Evolutionary conservation across 495 filamentous ascomycete genomes (phyloP), one percentile per base, ranked within the genome.

Genomic region (Pseudevernia furfuracea): DNA sequence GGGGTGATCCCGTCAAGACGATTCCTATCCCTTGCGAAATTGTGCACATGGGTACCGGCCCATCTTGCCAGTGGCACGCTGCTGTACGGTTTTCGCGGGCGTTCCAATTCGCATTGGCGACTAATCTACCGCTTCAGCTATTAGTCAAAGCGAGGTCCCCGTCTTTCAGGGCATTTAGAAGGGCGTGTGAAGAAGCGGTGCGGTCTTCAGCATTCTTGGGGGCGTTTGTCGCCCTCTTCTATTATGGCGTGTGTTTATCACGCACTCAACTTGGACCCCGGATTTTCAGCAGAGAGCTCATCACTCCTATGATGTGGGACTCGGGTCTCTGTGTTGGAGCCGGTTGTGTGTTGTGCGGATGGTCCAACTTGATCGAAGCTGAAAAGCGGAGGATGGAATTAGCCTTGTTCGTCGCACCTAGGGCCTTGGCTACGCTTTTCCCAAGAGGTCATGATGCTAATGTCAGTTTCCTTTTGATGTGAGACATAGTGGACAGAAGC

Each of bases 11-110:
- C 3, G 79, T 80, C 37, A 80, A 81, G 57, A 84, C 87, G 0
- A 74, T 86, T 36, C 92, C 91, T 0, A 89, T 94, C 64, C 91
- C 90, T 8, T 97, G 92, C 76, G 85, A 91, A 74, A 77, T 97
- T 69, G 89, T 96, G 30, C 92, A 97, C 71, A 90, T 90, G 85
- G 89, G 89, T 60, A 80, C 80, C 63, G 88, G 89, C 30, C 80
- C 85, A 4, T 89, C 75, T 64, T 97, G 92, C 74, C 91, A 96
- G 71, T 80, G 78, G 67, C 89, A 96, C 72, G 90, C 90, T 12
- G 55, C 88, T 10, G 80, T 78, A 37, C 84, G 92, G 25, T 92
- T 95, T 73, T 71, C 73, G 36, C 80, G 81, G 46, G 86, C 89
- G 15, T 94, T 91, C 76, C 81, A 80, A 62, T 89, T 88, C 76